Evolutionary conservation across 2,329 filamentous ascomycete genomes (phyloP).

Genomic region (Colletotrichum sidae): DNA sequence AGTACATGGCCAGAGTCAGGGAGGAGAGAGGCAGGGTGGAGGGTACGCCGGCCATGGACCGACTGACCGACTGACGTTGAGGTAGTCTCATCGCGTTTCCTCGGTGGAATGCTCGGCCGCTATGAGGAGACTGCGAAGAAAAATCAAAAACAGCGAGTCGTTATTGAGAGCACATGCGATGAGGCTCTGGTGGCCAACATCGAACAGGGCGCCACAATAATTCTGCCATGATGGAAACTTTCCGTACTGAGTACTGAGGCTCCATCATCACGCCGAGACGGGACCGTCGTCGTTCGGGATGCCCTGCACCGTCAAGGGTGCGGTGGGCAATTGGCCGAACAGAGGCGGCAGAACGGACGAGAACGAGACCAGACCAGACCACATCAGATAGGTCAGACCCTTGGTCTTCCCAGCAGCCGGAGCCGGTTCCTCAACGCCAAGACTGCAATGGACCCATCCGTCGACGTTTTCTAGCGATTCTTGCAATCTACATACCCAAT

Average conservation of each 20-base stretch:
- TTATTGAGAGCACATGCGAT: neutral
- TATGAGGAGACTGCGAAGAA: conserved; percentile 26
- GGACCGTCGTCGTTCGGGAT: conserved; percentile 19
- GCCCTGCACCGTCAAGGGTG: conserved; percentile 21
- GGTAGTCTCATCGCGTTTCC: conserved; percentile 8
- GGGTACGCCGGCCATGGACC: neutral
- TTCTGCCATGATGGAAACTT: conserved; percentile 6
- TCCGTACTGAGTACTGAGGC: too few species aligned
- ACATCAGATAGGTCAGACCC: too few species aligned
- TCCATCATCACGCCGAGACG: conserved; percentile 24
- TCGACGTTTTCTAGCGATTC: too few species aligned
- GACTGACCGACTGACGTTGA: conserved; percentile 12
- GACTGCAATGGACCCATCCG: too few species aligned
- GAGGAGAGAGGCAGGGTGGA: too few species aligned
- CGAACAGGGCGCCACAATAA: conserved; percentile 4
- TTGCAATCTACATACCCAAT: too few species aligned
- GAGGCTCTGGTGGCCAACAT: conserved; percentile 6
- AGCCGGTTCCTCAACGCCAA: too few species aligned
- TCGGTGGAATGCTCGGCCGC: conserved; percentile 37
- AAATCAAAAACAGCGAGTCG: neutral
- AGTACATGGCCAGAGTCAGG: neutral
- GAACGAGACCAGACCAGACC: too few species aligned
- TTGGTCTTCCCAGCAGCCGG: too few species aligned
- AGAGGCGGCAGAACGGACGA: neutral
- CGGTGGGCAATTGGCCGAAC: conserved; percentile 22